phyloP scores from a whole-genome alignment of 2,329 filamentous ascomycete species.

The Westerdykella ornata region DNA sequence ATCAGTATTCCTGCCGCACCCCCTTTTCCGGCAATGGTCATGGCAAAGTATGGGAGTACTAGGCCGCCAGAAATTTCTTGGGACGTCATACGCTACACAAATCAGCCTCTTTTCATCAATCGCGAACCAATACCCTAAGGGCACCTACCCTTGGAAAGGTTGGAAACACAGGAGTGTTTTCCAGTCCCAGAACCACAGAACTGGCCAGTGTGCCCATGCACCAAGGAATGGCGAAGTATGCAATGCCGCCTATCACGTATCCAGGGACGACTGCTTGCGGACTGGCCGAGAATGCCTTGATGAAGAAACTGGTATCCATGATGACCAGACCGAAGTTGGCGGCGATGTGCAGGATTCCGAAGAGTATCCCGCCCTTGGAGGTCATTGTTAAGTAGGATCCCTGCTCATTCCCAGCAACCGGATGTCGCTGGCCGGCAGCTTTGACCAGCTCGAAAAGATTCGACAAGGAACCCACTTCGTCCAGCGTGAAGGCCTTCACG shows the following conservation, averaged over 20 bases:
- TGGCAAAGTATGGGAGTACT: slow-evolving; percentile 37
- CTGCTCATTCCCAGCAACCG: slow-evolving; percentile 48
- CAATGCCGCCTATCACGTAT: slow-evolving; percentile 48
- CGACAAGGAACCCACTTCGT: slow-evolving; percentile 45
- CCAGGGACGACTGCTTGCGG: slow-evolving; percentile 45
- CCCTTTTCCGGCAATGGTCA: slow-evolving; percentile 36
- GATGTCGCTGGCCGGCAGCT: slow-evolving; percentile 40
- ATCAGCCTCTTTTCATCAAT: slow-evolving; percentile 2
- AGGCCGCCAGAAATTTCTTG: slow-evolving; percentile 35
- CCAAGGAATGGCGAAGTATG: slow-evolving; percentile 52
- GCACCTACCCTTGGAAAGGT: slow-evolving; percentile 42
- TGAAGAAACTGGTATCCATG: slow-evolving; percentile 51
- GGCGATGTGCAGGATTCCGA: slow-evolving; percentile 46
- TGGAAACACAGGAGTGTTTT: slow-evolving; percentile 46
- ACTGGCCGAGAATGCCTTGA: slow-evolving; percentile 48
- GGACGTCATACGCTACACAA: slow-evolving; percentile 29
- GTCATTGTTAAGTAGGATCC: slow-evolving; percentile 54
- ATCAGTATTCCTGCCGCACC: slow-evolving; percentile 35
- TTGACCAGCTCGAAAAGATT: slow-evolving; percentile 48
- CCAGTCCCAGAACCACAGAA: slow-evolving; percentile 44
- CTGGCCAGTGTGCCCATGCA: slow-evolving; percentile 48
- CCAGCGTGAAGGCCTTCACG: slow-evolving; percentile 42
- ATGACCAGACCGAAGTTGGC: slow-evolving; percentile 50
- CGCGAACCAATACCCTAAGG: no score
- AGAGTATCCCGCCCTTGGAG: slow-evolving; percentile 47